These are phyloP conservation scores for Brassica balearica DNA, from an alignment of 441 rosid genomes.

Conservation along the genomic window DNA sequence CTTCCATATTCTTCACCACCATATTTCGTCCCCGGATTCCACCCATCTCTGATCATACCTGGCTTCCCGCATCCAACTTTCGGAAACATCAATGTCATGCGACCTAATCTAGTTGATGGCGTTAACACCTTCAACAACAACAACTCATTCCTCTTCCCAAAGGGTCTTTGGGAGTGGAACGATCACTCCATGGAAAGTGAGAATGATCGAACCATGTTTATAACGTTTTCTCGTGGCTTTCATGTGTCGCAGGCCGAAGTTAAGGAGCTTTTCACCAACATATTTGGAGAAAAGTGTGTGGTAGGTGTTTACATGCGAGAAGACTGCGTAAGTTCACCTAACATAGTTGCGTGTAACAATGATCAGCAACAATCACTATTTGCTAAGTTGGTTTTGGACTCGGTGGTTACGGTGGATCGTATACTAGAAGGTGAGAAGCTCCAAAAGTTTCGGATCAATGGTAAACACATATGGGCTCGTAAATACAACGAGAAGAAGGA, in stretches of 20 bases:
- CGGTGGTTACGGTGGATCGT: conserved; percentile 54
- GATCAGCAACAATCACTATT: conserved; percentile 23
- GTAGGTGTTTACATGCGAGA: conserved; percentile 53
- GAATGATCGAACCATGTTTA: conserved; percentile 68
- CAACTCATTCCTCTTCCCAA: no score
- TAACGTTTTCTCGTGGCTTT: conserved; percentile 76
- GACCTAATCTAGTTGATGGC: no score
- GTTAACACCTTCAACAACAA: no score
- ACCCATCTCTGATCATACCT: conserved; percentile 47
- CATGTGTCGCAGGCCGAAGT: conserved; percentile 61
- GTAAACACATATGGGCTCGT: conserved; percentile 78
- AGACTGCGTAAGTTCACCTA: background rate
- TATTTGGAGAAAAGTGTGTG: conserved; percentile 52
- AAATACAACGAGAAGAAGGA: conserved; percentile 58
- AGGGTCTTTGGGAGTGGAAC: no score
- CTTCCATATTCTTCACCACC: conserved; percentile 14
- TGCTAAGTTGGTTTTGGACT: conserved; percentile 37
- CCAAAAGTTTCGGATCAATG: conserved; percentile 51
- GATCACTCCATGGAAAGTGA: conserved; percentile 30
- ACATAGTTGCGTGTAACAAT: background rate
- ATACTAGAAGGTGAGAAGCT: conserved; percentile 51
- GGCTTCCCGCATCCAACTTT: conserved; percentile 72
- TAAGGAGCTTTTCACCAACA: conserved; percentile 42
- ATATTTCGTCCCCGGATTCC: background rate
- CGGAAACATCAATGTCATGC: conserved; percentile 16